Evolutionary conservation across 192 early-diverging fungal species (phyloP).

Genomic region (Coemansia aciculifera): DNA sequence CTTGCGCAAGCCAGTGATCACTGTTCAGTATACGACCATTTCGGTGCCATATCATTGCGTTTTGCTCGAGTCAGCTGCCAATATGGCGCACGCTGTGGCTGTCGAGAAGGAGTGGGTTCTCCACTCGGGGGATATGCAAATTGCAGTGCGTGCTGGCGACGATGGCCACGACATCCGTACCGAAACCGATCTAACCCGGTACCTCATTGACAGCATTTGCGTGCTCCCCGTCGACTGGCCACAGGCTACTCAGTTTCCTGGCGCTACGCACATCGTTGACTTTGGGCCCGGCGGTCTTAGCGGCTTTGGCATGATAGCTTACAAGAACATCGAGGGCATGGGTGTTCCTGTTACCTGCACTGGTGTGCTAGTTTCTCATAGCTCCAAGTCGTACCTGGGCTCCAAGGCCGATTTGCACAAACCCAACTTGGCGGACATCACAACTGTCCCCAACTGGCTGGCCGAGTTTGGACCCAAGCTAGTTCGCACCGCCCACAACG

Average conservation of each 20-base stretch:
- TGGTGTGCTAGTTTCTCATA: slow-evolving; percentile 13
- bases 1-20: slow-evolving; percentile 79
- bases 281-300: slow-evolving; percentile 87
- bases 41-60: slow-evolving; percentile 77
- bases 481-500: slow-evolving; percentile 58
- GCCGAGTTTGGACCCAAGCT: slow-evolving; percentile 80
- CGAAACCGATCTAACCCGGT: slow-evolving; percentile 61
- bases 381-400: slow-evolving; percentile 59
- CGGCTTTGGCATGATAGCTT: slow-evolving; percentile 82
- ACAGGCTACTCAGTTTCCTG: slow-evolving; percentile 54
- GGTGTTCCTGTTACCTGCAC: slow-evolving; percentile 63
- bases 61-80: slow-evolving; percentile 8
- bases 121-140: slow-evolving; percentile 16
- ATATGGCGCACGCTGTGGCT: slow-evolving; percentile 1
- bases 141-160: slow-evolving; percentile 77
- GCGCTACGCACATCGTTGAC: slow-evolving; percentile 86
- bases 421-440: slow-evolving; percentile 61
- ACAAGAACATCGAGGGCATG: slow-evolving; percentile 85
- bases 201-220: slow-evolving; percentile 69
- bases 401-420: slow-evolving; percentile 77
- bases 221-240: slow-evolving; percentile 67
- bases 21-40: slow-evolving; percentile 79
- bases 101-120: slow-evolving; percentile 39
- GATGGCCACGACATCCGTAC: slow-evolving; percentile 76
- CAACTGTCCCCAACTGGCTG: slow-evolving; percentile 83